Conservation (phyloP, 805 yeast genomes). For the Wickerhamomyces hampshirensis region DNA sequence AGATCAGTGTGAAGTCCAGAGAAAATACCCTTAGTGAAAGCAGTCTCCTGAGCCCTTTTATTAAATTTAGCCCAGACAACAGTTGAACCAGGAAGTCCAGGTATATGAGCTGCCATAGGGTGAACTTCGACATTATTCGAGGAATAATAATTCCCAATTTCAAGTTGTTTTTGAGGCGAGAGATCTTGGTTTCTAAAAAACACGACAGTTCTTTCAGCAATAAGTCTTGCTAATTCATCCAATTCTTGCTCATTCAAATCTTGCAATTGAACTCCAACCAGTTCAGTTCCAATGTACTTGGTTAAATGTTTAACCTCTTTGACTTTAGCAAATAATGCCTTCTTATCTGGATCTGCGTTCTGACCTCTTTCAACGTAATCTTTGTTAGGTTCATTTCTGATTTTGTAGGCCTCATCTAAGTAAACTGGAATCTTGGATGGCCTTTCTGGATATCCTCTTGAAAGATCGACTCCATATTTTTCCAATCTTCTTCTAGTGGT, state of each 20-base stretch:
- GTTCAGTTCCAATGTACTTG: conserved; percentile 45
- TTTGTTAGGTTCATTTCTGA: conserved; percentile 29
- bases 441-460: conserved; percentile 36
- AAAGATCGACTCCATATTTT: conserved; percentile 32
- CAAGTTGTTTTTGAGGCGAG: conserved; percentile 15
- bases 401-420: conserved; percentile 35
- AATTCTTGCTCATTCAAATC: conserved; percentile 39
- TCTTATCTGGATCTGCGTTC: conserved; percentile 38
- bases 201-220: conserved; percentile 48
- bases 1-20: conserved; percentile 45
- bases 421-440: conserved; percentile 34
- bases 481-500: conserved; percentile 28
- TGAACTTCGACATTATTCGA: conserved; percentile 40
- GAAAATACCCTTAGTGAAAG: conserved; percentile 8
- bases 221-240: conserved; percentile 43
- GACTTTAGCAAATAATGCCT: conserved; percentile 36
- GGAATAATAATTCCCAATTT: conserved; percentile 16
- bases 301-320: conserved; percentile 39
- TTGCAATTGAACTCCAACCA: conserved; percentile 41
- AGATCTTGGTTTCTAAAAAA: conserved; percentile 30
- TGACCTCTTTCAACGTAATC: conserved; percentile 31
- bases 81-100: conserved; percentile 29
- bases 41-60: conserved; percentile 8
- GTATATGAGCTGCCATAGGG: conserved; percentile 31
- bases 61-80: conserved; percentile 31